Evolutionary conservation across 495 filamentous ascomycete species (phyloP), one percentile per base, ranked within the genome.

Genomic region (Neurospora sp.): DNA sequence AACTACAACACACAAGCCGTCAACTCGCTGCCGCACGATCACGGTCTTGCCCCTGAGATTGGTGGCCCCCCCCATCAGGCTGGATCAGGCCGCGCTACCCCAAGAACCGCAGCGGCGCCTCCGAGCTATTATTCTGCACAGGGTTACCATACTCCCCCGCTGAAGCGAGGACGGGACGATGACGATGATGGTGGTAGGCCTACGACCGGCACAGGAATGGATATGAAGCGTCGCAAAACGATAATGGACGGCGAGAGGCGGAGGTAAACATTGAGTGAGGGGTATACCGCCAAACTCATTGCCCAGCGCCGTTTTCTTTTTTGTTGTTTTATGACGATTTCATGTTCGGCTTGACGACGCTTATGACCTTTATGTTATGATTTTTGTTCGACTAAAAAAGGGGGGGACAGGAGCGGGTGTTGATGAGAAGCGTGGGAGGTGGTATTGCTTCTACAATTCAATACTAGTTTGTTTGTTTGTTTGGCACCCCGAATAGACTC

Each of bases 41-140:
- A 94, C 78, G 80, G 91, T 71, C 81, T 97, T 27, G 90, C 92
- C 6, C 89, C 94, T 3, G 94, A 97, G 72, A 91, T 98, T 84
- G 91, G 89, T 5, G 92, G 91, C 12, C 97, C 96, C 53, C 93
- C 94, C n/a, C 92, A 96, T 76, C 93, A 94, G 75, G 91, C 90
- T 61, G 92, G 89, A 11, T 96, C 94, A 22, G 94, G 93, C 44
- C 89, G 93, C 44, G 93, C 94, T 70, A 98, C 96, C 12, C 94
- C 95, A 16, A 88, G 96, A 70, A 96, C 92, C 0, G 84, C 86
- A 18, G 83, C 87, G 7, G 85, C 90, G 27, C 85, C 90, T 31
- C 89, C 90, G 74, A 84, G 88, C 7, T 93, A 96, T 80, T 98
- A 95, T 86, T 75, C 87, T 12, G 86, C 85, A 39, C 83, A 84